Evolutionary conservation across 2,329 filamentous ascomycete genomes (phyloP).

Genomic region (Boeremia exigua): DNA sequence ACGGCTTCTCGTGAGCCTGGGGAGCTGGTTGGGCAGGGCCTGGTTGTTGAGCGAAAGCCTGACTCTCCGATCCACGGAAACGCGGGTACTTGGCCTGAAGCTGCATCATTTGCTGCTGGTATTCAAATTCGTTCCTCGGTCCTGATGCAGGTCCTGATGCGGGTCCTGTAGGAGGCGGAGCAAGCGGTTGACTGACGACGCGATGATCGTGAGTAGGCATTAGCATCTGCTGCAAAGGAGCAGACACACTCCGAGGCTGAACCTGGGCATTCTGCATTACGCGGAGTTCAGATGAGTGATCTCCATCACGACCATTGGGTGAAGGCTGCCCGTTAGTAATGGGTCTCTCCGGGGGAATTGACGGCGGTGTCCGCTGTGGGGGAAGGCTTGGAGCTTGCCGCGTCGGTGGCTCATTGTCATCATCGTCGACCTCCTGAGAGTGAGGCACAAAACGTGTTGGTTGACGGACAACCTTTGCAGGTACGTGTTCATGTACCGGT

Average conservation of each 20-base stretch:
- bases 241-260: conserved; percentile 17
- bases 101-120: conserved; percentile 40
- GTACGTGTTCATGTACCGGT: conserved; percentile 3
- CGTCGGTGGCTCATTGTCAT: background rate
- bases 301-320: background rate
- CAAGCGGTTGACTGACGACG: conserved; percentile 17
- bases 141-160: conserved; percentile 12
- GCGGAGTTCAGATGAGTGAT: conserved; percentile 19
- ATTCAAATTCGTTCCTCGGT: conserved; percentile 38
- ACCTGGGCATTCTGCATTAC: background rate
- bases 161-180: conserved; percentile 14
- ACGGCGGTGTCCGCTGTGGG: background rate
- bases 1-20: conserved; percentile 32
- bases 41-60: conserved; percentile 46
- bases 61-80: conserved; percentile 50
- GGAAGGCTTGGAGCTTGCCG: background rate
- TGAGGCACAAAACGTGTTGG: conserved; percentile 11
- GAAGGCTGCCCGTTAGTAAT: background rate
- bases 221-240: conserved; percentile 14
- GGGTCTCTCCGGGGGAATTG: background rate
- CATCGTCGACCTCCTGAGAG: background rate
- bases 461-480: conserved; percentile 11
- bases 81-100: conserved; percentile 47
- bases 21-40: conserved; percentile 26
- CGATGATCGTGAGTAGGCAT: conserved; percentile 23